These are phyloP conservation scores for Boletus insuetus DNA, from an alignment of 768 basidiomycete genomes.

Conservation along the genomic window DNA sequence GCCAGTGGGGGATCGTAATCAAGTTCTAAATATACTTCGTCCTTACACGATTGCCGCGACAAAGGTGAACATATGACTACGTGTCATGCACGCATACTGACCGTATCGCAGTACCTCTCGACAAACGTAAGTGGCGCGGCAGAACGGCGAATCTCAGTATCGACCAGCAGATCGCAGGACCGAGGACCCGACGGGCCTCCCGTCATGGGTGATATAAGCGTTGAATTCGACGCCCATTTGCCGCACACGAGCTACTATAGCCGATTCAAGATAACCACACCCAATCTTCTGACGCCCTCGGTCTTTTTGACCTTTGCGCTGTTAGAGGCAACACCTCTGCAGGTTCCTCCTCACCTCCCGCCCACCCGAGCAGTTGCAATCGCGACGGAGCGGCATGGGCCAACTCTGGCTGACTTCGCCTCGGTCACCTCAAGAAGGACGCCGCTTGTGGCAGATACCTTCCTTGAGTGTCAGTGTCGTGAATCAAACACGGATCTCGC, in stretches of 20 bases:
- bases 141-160: constrained; percentile 15
- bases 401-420: constrained; percentile 53
- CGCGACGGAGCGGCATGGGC: constrained; percentile 45
- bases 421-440: constrained; percentile 42
- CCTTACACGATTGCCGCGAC: constrained; percentile 34
- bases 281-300: constrained; percentile 42
- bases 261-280: constrained; percentile 27
- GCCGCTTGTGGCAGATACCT: constrained; percentile 48
- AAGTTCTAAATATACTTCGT: constrained; percentile 41
- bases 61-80: constrained; percentile 27
- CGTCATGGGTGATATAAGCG: constrained; percentile 5
- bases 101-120: constrained; percentile 21
- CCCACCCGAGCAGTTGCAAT: constrained; percentile 45
- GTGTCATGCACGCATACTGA: constrained; percentile 11
- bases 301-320: constrained; percentile 54
- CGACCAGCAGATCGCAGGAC: constrained; percentile 21
- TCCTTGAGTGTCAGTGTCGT: constrained; percentile 24
- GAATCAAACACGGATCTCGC: constrained; percentile 32
- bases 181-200: constrained; percentile 15
- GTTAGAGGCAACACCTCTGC: constrained; percentile 43
- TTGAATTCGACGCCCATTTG: constrained; percentile 8
- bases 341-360: constrained; percentile 50
- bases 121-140: constrained; percentile 28
- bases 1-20: constrained; percentile 37
- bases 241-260: constrained; percentile 19